Conservation (phyloP, 2,329 filamentous ascomycete species). For the Ramularia endophylla region DNA sequence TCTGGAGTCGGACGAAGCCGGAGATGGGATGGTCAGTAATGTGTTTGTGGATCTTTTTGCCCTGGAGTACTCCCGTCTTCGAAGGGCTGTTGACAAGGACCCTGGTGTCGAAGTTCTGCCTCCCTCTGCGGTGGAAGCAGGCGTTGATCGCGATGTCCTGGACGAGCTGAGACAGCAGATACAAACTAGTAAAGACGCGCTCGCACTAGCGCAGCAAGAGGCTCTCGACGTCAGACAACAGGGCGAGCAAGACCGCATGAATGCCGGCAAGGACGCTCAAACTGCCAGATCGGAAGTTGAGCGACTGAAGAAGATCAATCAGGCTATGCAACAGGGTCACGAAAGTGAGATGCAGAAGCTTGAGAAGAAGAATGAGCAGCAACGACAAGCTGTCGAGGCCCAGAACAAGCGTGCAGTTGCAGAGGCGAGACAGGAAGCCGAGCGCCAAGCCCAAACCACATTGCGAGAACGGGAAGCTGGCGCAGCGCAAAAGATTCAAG, state of each 20-base stretch:
- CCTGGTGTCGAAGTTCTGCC: constrained; percentile 82
- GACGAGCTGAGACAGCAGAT: constrained; percentile 75
- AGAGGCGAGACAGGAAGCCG: constrained; percentile 21
- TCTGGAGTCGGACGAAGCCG: constrained; percentile 19
- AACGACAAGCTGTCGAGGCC: constrained; percentile 21
- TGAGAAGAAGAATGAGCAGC: constrained; percentile 42
- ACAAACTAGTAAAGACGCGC: constrained; percentile 60
- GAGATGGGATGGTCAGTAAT: constrained; percentile 52
- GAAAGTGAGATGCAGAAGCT: constrained; percentile 46
- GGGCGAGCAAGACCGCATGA: constrained; percentile 42
- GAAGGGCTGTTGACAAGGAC: constrained; percentile 82
- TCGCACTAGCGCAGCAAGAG: constrained; percentile 53
- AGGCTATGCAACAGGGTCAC: constrained; percentile 64
- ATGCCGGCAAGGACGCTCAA: constrained; percentile 43
- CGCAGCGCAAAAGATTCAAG: constrained; percentile 24
- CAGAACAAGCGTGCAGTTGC: constrained; percentile 32
- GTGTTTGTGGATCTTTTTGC: constrained; percentile 92
- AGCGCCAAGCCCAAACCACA: constrained; percentile 22
- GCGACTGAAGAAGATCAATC: constrained; percentile 60
- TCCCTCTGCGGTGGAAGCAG: constrained; percentile 75
- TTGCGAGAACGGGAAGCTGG: constrained; percentile 22
- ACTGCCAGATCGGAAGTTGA: constrained; percentile 40
- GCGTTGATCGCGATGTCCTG: constrained; percentile 88
- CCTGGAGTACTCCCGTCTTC: constrained; percentile 83
- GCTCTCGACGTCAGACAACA: constrained; percentile 50